Conservation (phyloP, 768 basidiomycete genomes). For the Multifurca ochricompacta region DNA sequence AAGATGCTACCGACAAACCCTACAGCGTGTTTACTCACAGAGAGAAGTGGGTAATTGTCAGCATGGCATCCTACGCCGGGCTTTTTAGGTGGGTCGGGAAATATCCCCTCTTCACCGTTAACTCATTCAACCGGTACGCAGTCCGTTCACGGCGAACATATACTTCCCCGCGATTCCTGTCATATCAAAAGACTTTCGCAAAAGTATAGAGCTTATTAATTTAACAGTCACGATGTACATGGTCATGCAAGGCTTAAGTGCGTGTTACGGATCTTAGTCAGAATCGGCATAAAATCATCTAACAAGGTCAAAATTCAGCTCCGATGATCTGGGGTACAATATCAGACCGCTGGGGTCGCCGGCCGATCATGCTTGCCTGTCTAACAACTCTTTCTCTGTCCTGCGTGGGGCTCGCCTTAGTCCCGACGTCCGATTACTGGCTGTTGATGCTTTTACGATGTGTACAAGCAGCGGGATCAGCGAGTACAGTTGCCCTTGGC, state of each 20-base stretch:
- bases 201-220: conserved; percentile 66
- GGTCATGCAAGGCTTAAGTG: conserved; percentile 57
- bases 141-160: conserved; percentile 67
- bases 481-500: conserved; percentile 73
- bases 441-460: conserved; percentile 72
- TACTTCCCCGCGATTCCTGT: conserved; percentile 76
- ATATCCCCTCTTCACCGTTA: background rate
- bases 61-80: conserved; percentile 48
- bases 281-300: background rate
- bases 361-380: conserved; percentile 57
- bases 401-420: conserved; percentile 54
- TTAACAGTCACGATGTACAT: conserved; percentile 76
- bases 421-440: conserved; percentile 62
- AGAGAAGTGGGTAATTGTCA: conserved; percentile 67
- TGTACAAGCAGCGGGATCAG: conserved; percentile 71
- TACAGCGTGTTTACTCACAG: conserved; percentile 44
- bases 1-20: conserved; percentile 26
- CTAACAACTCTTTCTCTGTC: conserved; percentile 54
- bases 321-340: conserved; percentile 59
- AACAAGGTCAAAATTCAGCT: conserved; percentile 22
- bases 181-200: conserved; percentile 52
- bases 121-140: conserved; percentile 21
- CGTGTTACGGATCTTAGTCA: conserved; percentile 18
- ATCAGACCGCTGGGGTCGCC: conserved; percentile 57
- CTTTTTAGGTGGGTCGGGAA: conserved; percentile 46